Conservation (phyloP, 768 basidiomycete species). For the Pholiota molesta region DNA sequence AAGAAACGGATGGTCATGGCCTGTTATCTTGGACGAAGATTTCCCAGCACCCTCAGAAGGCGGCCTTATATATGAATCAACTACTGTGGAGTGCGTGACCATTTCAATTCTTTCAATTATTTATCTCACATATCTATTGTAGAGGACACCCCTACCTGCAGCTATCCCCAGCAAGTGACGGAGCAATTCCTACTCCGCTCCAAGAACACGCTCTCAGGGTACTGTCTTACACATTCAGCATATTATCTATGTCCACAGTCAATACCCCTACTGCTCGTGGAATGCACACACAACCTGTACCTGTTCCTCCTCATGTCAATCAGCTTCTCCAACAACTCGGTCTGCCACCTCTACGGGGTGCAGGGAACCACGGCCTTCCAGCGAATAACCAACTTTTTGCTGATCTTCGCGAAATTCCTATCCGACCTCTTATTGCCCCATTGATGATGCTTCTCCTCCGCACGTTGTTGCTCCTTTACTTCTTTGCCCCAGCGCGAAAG, state of each 20-base stretch:
- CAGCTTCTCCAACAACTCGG: slow-evolving; percentile 67
- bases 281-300: slow-evolving; percentile 31
- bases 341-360: slow-evolving; percentile 51
- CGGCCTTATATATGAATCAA: slow-evolving; percentile 44
- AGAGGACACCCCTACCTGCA: slow-evolving; percentile 60
- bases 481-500: slow-evolving; percentile 75
- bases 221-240: slow-evolving; percentile 58
- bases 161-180: slow-evolving; percentile 42
- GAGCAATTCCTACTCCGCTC: slow-evolving; percentile 49
- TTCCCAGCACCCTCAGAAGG: slow-evolving; percentile 42
- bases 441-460: slow-evolving; percentile 70
- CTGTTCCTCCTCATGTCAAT: slow-evolving; percentile 57
- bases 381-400: slow-evolving; percentile 32
- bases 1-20: slow-evolving; percentile 50
- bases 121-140: slow-evolving; percentile 8
- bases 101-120: background rate
- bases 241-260: slow-evolving; percentile 38
- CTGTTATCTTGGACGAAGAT: slow-evolving; percentile 48
- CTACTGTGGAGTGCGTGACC: slow-evolving; percentile 41
- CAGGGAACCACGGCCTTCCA: slow-evolving; percentile 36
- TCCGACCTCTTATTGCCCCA: slow-evolving; percentile 71
- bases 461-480: slow-evolving; percentile 70
- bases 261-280: slow-evolving; percentile 22
- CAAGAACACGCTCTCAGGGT: slow-evolving; percentile 70
- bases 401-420: slow-evolving; percentile 58